phyloP scores from a whole-genome alignment of 805 yeast genomes.

The Torulaspora maleeae region DNA sequence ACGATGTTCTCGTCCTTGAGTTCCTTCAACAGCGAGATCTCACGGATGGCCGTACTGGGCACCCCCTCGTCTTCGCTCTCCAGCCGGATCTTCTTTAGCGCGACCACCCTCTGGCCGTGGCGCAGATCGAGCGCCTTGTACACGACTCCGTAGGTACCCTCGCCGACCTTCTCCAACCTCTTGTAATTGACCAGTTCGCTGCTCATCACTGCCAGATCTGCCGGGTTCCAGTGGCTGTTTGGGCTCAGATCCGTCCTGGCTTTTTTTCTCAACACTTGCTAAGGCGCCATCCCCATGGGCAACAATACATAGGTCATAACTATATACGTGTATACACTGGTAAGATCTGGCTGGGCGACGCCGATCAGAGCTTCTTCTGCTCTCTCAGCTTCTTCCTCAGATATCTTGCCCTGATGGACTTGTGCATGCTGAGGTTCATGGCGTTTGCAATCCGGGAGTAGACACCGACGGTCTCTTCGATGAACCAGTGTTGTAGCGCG shows the following conservation, averaged over 20 bases:
- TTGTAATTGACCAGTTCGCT: slow-evolving; percentile 89
- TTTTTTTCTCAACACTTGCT: slow-evolving; percentile 1
- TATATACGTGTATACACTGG: not conserved
- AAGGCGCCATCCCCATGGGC: not conserved
- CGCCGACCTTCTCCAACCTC: slow-evolving; percentile 94
- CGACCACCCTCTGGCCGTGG: slow-evolving; percentile 82
- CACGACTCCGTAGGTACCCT: slow-evolving; percentile 98
- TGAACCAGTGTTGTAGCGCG: slow-evolving; percentile 82
- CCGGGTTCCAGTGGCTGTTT: not conserved
- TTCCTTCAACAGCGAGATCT: slow-evolving; percentile 92
- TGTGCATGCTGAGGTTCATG: slow-evolving; percentile 72
- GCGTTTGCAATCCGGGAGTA: slow-evolving; percentile 64
- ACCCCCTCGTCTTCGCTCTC: slow-evolving; percentile 95
- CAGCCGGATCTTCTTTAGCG: slow-evolving; percentile 87
- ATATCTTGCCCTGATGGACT: slow-evolving; percentile 75
- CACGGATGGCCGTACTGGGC: slow-evolving; percentile 96
- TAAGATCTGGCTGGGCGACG: no score
- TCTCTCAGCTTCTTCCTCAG: slow-evolving; percentile 52
- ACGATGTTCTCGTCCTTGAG: slow-evolving; percentile 89
- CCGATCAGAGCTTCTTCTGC: slow-evolving; percentile 25
- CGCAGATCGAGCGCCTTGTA: slow-evolving; percentile 84
- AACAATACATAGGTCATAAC: not conserved
- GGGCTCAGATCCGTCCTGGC: not conserved
- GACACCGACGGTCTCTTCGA: slow-evolving; percentile 78
- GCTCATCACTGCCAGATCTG: slow-evolving; percentile 40